Base-by-base conservation (phyloP, 176 grass and related monocot species). In the Eragrostis nindensis region DNA sequence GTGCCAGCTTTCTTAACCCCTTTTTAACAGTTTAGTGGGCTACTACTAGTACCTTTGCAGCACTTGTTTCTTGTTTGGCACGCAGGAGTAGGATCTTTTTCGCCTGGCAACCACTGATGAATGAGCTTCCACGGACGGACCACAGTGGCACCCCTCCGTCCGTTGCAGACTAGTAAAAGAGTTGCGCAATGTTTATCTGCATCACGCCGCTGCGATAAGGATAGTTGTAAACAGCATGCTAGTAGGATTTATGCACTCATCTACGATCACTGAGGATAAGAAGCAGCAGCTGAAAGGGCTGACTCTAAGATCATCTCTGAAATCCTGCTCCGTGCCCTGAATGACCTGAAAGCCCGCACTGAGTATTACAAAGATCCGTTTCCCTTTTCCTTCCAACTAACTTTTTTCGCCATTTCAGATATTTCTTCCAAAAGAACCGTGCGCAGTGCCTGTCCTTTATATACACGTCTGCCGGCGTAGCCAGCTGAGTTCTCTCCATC, bases 401-500 rank as follows among this genome's bases (percentile, higher is more conserved):
- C 32, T 24, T 36, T 62, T n/a, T 26, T 41, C 27, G 85, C 19
- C 78, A 87, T 54, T n/a, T 5, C 18, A 71, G 54, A 62, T 62
- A 36, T 68, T 68, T 86, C 53, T 12, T 43, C 85, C 24, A 72
- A 83, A 84, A 75, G 40, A 74, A 41, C 80, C 26, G 26, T 8
- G 30, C n/a, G 8, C 67, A 57, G 71, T 30, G 19, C 48, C 68
- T 17, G 57, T 38, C 76, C 48, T 73, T 46, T 67, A 81, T 84
- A 74, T 63, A 77, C 19, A 61, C 7, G 46, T 7, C 44, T 24
- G 5, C 49, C 13, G 36, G 45, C n/a, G n/a, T n/a, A n/a, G n/a
- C n/a, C n/a, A n/a, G n/a, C n/a, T n/a, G 25, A 13, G 66, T 78
- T 65, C 25, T 49, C 48, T 22, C 16, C 80, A 70, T 18, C 75